phyloP scores from a whole-genome alignment of 257 asterid species.

The Solanum sitiens region DNA sequence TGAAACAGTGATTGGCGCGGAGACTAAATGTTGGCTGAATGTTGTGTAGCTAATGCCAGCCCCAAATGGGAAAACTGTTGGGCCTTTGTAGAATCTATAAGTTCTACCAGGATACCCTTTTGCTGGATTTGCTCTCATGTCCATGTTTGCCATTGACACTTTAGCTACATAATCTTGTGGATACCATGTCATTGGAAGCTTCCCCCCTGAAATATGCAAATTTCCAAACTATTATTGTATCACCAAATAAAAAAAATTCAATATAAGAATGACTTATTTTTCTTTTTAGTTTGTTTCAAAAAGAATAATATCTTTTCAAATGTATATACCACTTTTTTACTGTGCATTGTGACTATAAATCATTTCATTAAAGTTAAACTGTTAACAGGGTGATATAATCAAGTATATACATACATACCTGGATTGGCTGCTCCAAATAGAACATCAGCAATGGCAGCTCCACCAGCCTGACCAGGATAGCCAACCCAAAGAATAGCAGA shows the following conservation, averaged over 20 bases:
- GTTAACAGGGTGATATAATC: neutral
- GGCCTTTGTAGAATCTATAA: conserved; percentile 70
- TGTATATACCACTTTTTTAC: neutral
- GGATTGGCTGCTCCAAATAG: conserved; percentile 70
- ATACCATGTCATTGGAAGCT: conserved; percentile 89
- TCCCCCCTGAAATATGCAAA: conserved; percentile 42
- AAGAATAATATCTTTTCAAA: no score
- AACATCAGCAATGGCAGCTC: conserved; percentile 80
- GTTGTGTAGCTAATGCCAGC: conserved; percentile 60
- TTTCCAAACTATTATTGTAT: neutral
- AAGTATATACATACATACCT: conserved; percentile 37
- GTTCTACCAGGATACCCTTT: conserved; percentile 88
- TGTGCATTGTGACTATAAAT: no score
- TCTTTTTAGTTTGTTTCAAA: no score
- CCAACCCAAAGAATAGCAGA: conserved; percentile 79
- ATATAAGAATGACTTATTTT: no score
- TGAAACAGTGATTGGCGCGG: conserved; percentile 40
- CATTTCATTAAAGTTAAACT: neutral
- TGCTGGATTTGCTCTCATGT: conserved; percentile 61
- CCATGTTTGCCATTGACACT: conserved; percentile 73
- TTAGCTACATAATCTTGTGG: conserved; percentile 56
- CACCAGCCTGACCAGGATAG: conserved; percentile 94
- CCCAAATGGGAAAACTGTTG: conserved; percentile 72
- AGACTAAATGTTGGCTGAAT: conserved; percentile 37
- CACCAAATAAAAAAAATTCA: neutral